These are phyloP conservation scores for Udeniomyces megalosporus DNA, from an alignment of 768 basidiomycete species.

Conservation along the genomic window DNA sequence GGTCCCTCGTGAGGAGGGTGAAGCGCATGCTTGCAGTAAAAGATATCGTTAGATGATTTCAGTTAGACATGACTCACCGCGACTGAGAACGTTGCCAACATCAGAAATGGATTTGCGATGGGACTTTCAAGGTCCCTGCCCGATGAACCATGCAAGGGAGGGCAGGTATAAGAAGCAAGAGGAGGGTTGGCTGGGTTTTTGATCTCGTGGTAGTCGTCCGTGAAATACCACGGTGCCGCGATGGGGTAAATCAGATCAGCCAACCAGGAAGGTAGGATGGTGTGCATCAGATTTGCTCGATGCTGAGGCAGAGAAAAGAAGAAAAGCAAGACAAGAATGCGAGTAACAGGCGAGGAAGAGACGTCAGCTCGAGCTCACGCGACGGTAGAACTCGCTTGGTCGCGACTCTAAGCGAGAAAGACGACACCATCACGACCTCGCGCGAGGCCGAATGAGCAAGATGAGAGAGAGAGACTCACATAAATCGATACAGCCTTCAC, in stretches of 20 bases:
- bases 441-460: too few relatives aligned
- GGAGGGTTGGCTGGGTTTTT: not conserved
- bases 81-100: not conserved
- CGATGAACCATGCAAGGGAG: not conserved
- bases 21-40: too few relatives aligned
- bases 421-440: too few relatives aligned
- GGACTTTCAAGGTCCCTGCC: not conserved
- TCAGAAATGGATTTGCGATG: not conserved
- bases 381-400: too few relatives aligned
- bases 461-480: too few relatives aligned
- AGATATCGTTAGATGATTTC: too few relatives aligned
- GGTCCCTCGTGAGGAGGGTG: too few relatives aligned
- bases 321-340: not conserved
- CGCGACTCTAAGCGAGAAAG: too few relatives aligned
- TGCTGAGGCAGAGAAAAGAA: not conserved
- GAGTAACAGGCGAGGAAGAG: too few relatives aligned
- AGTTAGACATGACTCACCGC: not conserved
- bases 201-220: not conserved
- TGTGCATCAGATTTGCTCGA: not conserved
- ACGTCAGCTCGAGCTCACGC: not conserved
- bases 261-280: not conserved
- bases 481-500: too few relatives aligned
- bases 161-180: not conserved
- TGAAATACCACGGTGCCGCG: not conserved
- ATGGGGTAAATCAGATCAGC: not conserved